phyloP scores from a whole-genome alignment of 2,329 filamentous ascomycete genomes.

The Exophiala sideris region DNA sequence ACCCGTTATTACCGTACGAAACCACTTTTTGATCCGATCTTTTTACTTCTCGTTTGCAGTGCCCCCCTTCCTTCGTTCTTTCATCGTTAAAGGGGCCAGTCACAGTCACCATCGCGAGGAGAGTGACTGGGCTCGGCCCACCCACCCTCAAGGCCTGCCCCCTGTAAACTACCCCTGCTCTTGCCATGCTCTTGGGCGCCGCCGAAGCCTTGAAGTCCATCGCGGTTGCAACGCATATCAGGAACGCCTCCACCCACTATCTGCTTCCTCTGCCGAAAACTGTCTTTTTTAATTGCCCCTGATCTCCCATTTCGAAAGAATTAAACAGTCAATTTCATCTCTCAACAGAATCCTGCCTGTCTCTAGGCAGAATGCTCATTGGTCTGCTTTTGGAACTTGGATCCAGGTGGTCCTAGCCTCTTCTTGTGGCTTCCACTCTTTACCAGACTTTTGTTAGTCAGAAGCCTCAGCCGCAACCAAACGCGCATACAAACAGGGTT shows the following conservation, averaged over 20 bases:
- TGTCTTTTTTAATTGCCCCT: conserved; percentile 21
- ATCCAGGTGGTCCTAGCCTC: conserved; percentile 14
- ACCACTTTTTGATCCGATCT: no score
- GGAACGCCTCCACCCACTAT: conserved; percentile 8
- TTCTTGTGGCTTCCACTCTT: conserved; percentile 19
- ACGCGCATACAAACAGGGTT: conserved; percentile 13
- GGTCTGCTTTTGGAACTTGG: conserved; percentile 9
- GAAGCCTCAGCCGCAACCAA: conserved; percentile 17
- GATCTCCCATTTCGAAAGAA: conserved; percentile 11
- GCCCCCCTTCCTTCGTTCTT: no score
- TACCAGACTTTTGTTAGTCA: conserved; percentile 11
- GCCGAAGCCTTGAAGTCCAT: conserved; percentile 5
- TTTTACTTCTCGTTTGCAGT: no score
- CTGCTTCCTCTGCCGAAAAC: conserved; percentile 5
- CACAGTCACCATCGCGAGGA: no score
- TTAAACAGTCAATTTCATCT: conserved; percentile 19
- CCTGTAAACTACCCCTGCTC: no score
- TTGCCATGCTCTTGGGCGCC: not conserved
- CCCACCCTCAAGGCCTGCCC: conserved; percentile 4
- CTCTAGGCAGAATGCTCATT: conserved; percentile 6
- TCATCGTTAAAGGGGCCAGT: no score
- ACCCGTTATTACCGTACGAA: no score
- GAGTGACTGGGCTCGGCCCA: not conserved
- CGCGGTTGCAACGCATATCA: conserved; percentile 12
- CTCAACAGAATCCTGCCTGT: conserved; percentile 11